Evolutionary conservation across 768 basidiomycete species (phyloP), one percentile per base, ranked within the genome.

Genomic region (Podaxis sp.): DNA sequence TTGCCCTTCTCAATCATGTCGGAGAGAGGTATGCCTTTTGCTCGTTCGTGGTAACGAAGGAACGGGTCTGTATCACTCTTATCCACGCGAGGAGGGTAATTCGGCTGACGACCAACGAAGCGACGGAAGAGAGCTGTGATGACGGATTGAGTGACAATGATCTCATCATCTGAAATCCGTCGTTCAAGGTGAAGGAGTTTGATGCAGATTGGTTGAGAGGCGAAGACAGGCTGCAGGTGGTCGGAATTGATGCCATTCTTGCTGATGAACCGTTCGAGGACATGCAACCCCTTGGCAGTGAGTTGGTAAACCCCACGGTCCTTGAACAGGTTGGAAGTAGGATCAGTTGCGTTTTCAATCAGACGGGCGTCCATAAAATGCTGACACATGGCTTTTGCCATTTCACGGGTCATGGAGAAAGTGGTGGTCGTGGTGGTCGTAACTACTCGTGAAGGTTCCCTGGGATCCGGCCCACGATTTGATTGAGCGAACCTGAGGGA

Each of bases 371-470:
- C 97, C 93, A 99, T 97, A 71, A 98, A 98, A 72, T 98, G 95
- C 76, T 99, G 97, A 77, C 93, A 92, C 89, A 99, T 98, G 36
- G 93, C 94, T 78, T 98, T 98, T 64, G 97, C 97, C 92, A 99
- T 98, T 48, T 99, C 97, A 67, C 97, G 90, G 66, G 94, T 93
- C 97, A 99, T 98, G 63, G 94, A 94, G 79, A 99, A 99, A 36
- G 97, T 99, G 46, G 97, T 99, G 4, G 97, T 98, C 5, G 97
- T 99, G 0, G 97, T 99, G 0, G 97, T 99, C 69, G 97, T 99
- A 71, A 99, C 91, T 75, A 99, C 93, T 70, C 97, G 90, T 74
- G 92, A 88, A 68, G 95, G 94, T 75, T 99, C 97, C 78, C 93
- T 90, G 66, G 97, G 96, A 82, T 99, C 97, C 70, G 95, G 91